Evolutionary conservation across 352 stramenopile genomes (phyloP).

Genomic region (Phytophthora sp.): DNA sequence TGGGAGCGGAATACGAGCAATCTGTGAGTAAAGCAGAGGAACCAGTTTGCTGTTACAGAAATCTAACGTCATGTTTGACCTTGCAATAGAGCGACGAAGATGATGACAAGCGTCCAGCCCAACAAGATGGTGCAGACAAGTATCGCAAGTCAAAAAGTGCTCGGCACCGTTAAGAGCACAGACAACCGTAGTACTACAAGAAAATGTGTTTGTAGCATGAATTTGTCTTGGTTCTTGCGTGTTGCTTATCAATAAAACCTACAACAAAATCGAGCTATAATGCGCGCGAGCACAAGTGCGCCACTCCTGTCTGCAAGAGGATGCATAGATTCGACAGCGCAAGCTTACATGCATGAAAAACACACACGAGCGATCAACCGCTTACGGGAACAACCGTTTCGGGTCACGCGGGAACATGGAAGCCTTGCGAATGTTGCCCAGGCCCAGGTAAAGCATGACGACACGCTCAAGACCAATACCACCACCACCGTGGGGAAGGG

Average conservation of each 20-base stretch:
- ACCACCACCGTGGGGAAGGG: slow-evolving; percentile 97
- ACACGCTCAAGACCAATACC: slow-evolving; percentile 99
- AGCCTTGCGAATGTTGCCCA: slow-evolving; percentile 99
- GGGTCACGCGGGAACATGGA: slow-evolving; percentile 99
- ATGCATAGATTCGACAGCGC: slow-evolving; percentile 6
- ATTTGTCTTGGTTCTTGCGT: slow-evolving; percentile 18
- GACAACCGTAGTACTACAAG: neutral
- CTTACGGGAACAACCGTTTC: slow-evolving; percentile 76
- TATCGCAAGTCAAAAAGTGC: slow-evolving; percentile 2
- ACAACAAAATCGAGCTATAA: slow-evolving; percentile 12
- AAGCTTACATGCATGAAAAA: slow-evolving; percentile 18
- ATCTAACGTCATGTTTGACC: neutral
- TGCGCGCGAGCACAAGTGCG: slow-evolving; percentile 14
- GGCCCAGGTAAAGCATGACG: slow-evolving; percentile 98
- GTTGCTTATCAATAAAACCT: slow-evolving; percentile 20
- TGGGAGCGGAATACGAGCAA: slow-evolving; percentile 47
- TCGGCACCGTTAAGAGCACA: neutral
- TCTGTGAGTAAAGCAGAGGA: slow-evolving; percentile 28
- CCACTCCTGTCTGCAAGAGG: slow-evolving; percentile 5
- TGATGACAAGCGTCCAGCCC: neutral
- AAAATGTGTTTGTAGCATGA: slow-evolving; percentile 5
- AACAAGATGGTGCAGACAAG: neutral
- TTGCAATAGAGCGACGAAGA: slow-evolving; percentile 26
- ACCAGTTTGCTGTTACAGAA: neutral
- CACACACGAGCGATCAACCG: neutral